Conservation (phyloP, 352 stramenopile genomes). For the Pythium rhizo-oryzae region DNA sequence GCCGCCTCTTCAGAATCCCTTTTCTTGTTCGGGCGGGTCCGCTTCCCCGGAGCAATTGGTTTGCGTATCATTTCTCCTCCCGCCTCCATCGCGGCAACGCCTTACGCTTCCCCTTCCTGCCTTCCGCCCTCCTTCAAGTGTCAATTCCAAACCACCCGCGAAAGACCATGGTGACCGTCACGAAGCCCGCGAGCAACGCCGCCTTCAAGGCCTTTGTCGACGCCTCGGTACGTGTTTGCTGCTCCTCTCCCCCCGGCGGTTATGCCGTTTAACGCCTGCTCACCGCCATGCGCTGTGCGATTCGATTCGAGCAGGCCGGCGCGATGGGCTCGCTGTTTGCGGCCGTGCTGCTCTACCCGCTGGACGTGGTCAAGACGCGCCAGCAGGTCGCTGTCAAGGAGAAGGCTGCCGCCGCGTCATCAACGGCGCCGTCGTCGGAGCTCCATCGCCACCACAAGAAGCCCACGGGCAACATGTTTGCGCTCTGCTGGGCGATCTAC, state of each 20-base stretch:
- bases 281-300: too few species aligned
- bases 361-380: slow-evolving; percentile 81
- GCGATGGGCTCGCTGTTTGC: slow-evolving; percentile 80
- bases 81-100: too few species aligned
- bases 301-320: slow-evolving; percentile 42
- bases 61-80: slow-evolving; percentile 19
- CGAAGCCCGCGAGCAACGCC: slow-evolving; percentile 23
- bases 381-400: slow-evolving; percentile 40
- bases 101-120: too few species aligned
- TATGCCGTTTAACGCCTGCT: not conserved
- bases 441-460: slow-evolving; percentile 25
- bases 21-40: not conserved
- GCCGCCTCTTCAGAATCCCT: slow-evolving; percentile 5
- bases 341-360: slow-evolving; percentile 68
- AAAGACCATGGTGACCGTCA: slow-evolving; percentile 9
- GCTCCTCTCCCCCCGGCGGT: not conserved
- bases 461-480: slow-evolving; percentile 51
- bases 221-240: slow-evolving; percentile 50
- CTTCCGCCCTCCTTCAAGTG: too few species aligned
- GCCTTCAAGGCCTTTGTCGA: slow-evolving; percentile 82
- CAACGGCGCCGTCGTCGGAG: too few species aligned
- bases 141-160: too few species aligned
- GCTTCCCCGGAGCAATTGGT: not conserved
- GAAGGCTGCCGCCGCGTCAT: not conserved
- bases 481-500: slow-evolving; percentile 70